phyloP scores from a whole-genome alignment of 164 flowering plant genomes.

The Vitis amurensis region DNA sequence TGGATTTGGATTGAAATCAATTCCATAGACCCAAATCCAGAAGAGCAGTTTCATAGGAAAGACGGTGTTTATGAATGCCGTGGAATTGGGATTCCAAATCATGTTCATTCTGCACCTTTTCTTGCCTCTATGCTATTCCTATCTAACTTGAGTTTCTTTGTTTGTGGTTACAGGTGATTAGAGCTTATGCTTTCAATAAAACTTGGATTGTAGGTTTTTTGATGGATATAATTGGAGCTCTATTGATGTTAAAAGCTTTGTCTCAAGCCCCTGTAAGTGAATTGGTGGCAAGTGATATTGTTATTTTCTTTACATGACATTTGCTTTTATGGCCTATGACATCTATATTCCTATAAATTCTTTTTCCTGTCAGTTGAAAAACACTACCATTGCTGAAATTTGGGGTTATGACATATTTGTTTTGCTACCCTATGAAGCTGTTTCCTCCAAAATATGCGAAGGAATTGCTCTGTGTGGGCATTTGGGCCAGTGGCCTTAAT shows the following conservation, averaged over 20 bases:
- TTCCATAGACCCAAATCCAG: too few species aligned
- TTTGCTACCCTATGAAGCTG: neutral
- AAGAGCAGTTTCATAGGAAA: too few species aligned
- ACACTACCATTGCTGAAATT: too few species aligned
- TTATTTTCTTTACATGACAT: neutral
- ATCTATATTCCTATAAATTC: too few species aligned
- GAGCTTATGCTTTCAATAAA: slow-evolving; percentile 85
- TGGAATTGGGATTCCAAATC: too few species aligned
- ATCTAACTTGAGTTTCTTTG: neutral
- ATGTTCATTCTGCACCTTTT: too few species aligned
- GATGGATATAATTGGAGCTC: slow-evolving; percentile 91
- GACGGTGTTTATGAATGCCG: too few species aligned
- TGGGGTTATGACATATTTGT: neutral
- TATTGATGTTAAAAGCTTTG: slow-evolving; percentile 89
- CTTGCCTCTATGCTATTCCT: too few species aligned
- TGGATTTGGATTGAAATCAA: too few species aligned
- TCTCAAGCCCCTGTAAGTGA: slow-evolving; percentile 89
- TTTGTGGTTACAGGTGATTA: slow-evolving; percentile 55
- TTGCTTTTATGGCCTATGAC: neutral
- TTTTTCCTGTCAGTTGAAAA: too few species aligned
- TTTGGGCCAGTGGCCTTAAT: too few species aligned
- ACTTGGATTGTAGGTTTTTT: slow-evolving; percentile 79
- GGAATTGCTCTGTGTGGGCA: too few species aligned
- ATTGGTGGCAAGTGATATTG: neutral
- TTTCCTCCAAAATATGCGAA: neutral